Conservation (phyloP, 1,139 yeast species). For the Protomyces lactucae-debilis region DNA sequence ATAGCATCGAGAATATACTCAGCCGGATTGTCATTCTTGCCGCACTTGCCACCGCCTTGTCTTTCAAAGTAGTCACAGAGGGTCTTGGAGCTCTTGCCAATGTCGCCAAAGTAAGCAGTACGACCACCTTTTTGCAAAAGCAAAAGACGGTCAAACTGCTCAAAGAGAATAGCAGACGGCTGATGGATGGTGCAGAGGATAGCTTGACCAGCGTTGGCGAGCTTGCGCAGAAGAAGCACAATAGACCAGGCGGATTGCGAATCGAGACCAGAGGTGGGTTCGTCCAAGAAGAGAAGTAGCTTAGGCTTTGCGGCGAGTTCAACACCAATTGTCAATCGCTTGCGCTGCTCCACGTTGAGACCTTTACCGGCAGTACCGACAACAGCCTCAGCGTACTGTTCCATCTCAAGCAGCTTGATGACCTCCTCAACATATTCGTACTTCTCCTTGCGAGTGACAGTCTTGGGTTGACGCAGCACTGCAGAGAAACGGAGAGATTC, state of each 20-base stretch:
- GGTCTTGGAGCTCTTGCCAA: constrained; percentile 58
- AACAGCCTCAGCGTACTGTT: constrained; percentile 67
- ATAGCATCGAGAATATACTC: constrained; percentile 77
- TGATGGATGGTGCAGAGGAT: constrained; percentile 78
- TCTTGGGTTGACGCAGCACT: constrained; percentile 61
- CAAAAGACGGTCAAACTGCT: constrained; percentile 69
- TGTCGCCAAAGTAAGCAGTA: constrained; percentile 76
- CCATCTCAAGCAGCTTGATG: constrained; percentile 65
- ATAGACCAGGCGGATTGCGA: constrained; percentile 90
- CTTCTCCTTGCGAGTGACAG: constrained; percentile 55
- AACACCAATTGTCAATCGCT: constrained; percentile 78
- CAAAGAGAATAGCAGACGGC: constrained; percentile 70
- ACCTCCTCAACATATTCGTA: constrained; percentile 66
- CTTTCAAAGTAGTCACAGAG: constrained; percentile 64
- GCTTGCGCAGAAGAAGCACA: constrained; percentile 65
- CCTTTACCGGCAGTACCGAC: constrained; percentile 80
- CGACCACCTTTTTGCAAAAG: constrained; percentile 69
- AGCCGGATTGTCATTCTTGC: constrained; percentile 66
- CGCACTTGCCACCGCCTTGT: constrained; percentile 63
- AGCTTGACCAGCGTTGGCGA: constrained; percentile 75
- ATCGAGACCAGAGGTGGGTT: constrained; percentile 89
- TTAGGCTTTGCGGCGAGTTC: constrained; percentile 86
- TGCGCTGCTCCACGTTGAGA: constrained; percentile 78
- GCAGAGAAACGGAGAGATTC: constrained; percentile 74
- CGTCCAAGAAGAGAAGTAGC: constrained; percentile 73